Base-by-base conservation (phyloP, 176 grass and related monocot genomes). In the Canna indica region DNA sequence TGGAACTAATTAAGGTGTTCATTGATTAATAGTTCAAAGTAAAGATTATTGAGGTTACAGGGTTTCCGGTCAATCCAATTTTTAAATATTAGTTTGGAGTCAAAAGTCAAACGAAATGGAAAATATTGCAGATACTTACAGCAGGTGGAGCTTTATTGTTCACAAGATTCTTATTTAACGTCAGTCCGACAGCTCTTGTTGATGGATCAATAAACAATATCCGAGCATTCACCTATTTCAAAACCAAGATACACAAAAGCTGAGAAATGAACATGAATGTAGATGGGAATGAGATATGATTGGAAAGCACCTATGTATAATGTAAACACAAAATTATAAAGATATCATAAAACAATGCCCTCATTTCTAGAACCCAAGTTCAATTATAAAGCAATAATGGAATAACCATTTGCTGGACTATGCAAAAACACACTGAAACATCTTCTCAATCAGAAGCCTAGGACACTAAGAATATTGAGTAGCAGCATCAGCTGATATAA, bases 121-220 rank as follows among this genome's bases (percentile, higher is more conserved):
- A 39, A n/a, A 18, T 2, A 41, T 22, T 66, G 17, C 16, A 66
- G 34, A 66, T 74, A 90, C 88, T 90, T 87, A 97, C 93, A 85
- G 61, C 61, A 77, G 83, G 82, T 46, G 93, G 88, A 77, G 83
- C 64, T 78, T 89, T 85, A 78, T 89, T 87, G 62, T 72, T 26
- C 79, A 97, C 79, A 62, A 92, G 79, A 73, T 81, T 61, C 62
- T 71, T 68, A 73, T 92, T 97, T 77, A 97, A 81, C 69, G 93
- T 91, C 75, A 97, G 84, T 18, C 93, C 93, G 83, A 97, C 82
- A 36, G 93, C 93, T 85, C 93, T 89, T 76, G 88, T 90, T 69
- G 86, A 97, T 52, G 88, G 93, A 81, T 97, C 93, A 72, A 97
- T 81, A 57, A 97, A 97, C 72, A 97, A 76, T 77, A 97, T 91